Evolutionary conservation across 169 alveolate genomes (phyloP).

Genomic region (Plasmodium sp.): DNA sequence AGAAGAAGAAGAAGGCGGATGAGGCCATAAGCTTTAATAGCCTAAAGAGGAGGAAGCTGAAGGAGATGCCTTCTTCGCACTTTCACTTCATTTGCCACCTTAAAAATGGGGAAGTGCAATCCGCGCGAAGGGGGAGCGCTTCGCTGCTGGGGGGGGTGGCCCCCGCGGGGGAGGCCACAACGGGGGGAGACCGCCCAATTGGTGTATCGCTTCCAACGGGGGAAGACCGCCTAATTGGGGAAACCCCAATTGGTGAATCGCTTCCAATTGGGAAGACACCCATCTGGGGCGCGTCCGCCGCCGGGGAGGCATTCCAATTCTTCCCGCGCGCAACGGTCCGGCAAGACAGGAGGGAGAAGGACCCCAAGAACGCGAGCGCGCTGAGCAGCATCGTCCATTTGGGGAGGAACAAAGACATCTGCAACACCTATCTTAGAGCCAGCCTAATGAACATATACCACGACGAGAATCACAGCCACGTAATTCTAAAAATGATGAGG

Average conservation of each 20-base stretch:
- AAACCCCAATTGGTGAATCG: too few species aligned
- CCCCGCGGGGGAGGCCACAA: background rate
- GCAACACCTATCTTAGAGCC: conserved; percentile 11
- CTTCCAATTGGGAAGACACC: background rate
- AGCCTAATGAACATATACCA: conserved; percentile 58
- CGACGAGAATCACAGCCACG: conserved; percentile 30
- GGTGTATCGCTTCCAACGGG: background rate
- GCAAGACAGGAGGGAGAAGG: conserved; percentile 12
- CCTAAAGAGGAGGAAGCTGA: conserved; percentile 24
- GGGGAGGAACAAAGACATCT: conserved; percentile 28
- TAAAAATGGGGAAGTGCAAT: conserved; percentile 23
- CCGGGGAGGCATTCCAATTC: background rate
- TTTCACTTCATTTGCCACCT: conserved; percentile 44
- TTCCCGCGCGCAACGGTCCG: conserved; percentile 2
- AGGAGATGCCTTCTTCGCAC: conserved; percentile 20
- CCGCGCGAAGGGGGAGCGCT: background rate
- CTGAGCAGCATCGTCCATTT: conserved; percentile 23
- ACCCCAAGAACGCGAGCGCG: conserved; percentile 12
- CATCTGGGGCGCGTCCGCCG: background rate
- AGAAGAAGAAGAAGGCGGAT: conserved; percentile 25
- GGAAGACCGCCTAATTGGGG: background rate
- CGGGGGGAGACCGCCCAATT: background rate
- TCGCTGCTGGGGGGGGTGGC: background rate
- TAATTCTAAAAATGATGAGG: conserved; percentile 24
- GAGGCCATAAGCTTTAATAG: conserved; percentile 6